phyloP scores from a whole-genome alignment of 345 rosid genomes.

The Aethionema arabicum region DNA sequence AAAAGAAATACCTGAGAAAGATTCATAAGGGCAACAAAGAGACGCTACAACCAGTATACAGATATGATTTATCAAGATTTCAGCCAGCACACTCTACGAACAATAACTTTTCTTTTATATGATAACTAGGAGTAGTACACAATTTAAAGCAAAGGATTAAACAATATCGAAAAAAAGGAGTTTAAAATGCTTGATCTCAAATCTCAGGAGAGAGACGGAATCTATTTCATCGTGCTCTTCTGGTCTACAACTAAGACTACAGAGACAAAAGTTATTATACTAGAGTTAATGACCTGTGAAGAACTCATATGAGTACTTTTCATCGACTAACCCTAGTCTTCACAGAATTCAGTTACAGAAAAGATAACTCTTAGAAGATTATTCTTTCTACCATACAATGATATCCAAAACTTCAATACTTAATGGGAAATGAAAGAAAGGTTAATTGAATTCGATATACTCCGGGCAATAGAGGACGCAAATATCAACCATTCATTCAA shows the following conservation, averaged over 20 bases:
- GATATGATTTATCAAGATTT: conserved; percentile 5
- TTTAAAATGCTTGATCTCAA: not conserved
- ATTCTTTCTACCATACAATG: not conserved
- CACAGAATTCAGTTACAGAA: not conserved
- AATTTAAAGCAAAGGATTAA: not conserved
- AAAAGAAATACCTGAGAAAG: conserved; percentile 14
- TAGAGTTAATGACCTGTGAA: conserved; percentile 8
- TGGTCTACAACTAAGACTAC: not conserved
- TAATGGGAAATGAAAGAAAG: not conserved
- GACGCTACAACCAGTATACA: not conserved
- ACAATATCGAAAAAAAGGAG: not conserved
- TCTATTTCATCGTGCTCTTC: conserved; percentile 12
- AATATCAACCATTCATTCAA: not conserved
- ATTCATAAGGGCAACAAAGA: conserved; percentile 3
- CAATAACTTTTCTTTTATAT: not conserved
- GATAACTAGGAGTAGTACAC: conserved; percentile 3
- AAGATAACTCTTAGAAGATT: not conserved
- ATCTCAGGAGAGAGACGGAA: conserved; percentile 4
- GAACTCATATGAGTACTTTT: conserved; percentile 5
- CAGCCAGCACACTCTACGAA: conserved; percentile 9
- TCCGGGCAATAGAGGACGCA: not conserved
- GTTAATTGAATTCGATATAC: conserved; percentile 1
- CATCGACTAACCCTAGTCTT: conserved; percentile 18
- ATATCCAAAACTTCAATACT: conserved; percentile 13
- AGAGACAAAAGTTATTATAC: conserved; percentile 6